A percentile compares a stretch with the other conserved stretches of the same genome.
Evolutionary conservation across 1,139 yeast species (phyloP).

Genomic region (Nematodospora anomalae): DNA sequence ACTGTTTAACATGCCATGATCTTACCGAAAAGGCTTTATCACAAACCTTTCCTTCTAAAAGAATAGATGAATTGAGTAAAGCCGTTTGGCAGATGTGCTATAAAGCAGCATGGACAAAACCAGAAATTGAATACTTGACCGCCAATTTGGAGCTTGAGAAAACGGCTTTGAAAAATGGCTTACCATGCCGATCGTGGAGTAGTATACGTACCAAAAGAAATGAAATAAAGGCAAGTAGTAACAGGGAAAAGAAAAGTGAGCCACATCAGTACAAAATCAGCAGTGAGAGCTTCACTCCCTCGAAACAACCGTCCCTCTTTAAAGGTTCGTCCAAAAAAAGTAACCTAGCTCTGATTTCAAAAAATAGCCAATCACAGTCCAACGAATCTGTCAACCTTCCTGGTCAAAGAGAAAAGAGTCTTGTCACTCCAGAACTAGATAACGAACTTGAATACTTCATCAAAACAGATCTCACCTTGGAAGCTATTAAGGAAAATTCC

Average conservation of each 20-base stretch:
- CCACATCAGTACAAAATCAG: neutral
- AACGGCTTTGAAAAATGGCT: neutral
- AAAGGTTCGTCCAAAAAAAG: neutral
- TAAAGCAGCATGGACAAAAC: neutral
- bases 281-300: neutral
- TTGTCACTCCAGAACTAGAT: neutral
- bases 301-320: neutral
- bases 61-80: constrained; percentile 2
- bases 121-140: constrained; percentile 1
- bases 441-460: constrained; percentile 1
- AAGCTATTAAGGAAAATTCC: constrained; percentile 10
- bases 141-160: neutral
- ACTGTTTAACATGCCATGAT: constrained; percentile 2
- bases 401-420: neutral
- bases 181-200: neutral
- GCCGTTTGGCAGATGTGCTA: neutral
- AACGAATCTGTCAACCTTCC: neutral
- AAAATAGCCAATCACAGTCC: neutral
- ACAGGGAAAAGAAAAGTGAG: neutral
- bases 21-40: constrained; percentile 1
- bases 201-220: neutral
- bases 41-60: constrained; percentile 1
- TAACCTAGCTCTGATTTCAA: neutral
- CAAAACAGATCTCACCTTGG: constrained; percentile 14
- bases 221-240: neutral